A percentile compares a stretch with the other conserved stretches of the same genome.
Conservation (phyloP, 768 basidiomycete species). For the Saitozyma sp. region DNA sequence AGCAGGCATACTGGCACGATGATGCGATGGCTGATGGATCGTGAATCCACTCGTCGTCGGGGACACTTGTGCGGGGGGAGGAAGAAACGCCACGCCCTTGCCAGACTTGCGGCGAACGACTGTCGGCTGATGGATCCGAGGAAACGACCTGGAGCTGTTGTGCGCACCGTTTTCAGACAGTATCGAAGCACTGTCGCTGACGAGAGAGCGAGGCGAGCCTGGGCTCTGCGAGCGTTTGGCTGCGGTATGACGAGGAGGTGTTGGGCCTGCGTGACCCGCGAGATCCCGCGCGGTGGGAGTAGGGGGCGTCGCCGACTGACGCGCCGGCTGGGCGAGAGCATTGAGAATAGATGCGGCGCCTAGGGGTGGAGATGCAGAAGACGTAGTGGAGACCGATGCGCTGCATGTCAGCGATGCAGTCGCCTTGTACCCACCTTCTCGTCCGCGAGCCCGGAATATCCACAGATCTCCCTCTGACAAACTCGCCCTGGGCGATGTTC, state of each 20-base stretch:
- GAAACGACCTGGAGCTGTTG: conserved; percentile 5
- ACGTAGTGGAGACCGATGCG: conserved; percentile 29
- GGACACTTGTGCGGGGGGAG: conserved; percentile 24
- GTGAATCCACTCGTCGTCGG: not conserved
- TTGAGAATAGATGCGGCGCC: conserved; percentile 36
- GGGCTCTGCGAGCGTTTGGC: conserved; percentile 4
- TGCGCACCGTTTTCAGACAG: no score
- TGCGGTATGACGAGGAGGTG: conserved; percentile 5
- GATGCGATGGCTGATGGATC: not conserved
- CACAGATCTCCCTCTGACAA: no score
- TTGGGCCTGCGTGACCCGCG: not conserved
- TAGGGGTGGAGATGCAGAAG: conserved; percentile 35
- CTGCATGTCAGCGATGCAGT: conserved; percentile 2
- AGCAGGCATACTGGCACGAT: no score
- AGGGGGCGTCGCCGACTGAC: no score
- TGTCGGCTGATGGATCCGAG: conserved; percentile 43
- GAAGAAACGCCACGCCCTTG: conserved; percentile 30
- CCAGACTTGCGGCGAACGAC: conserved; percentile 32
- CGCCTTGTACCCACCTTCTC: no score
- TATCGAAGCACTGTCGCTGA: no score
- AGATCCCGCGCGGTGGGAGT: no score
- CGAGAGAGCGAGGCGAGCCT: conserved; percentile 2
- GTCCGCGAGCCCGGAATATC: no score
- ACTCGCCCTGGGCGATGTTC: no score
- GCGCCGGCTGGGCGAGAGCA: conserved; percentile 12